Evolutionary conservation across 441 rosid species (phyloP).

Genomic region (Erodium moschatum): DNA sequence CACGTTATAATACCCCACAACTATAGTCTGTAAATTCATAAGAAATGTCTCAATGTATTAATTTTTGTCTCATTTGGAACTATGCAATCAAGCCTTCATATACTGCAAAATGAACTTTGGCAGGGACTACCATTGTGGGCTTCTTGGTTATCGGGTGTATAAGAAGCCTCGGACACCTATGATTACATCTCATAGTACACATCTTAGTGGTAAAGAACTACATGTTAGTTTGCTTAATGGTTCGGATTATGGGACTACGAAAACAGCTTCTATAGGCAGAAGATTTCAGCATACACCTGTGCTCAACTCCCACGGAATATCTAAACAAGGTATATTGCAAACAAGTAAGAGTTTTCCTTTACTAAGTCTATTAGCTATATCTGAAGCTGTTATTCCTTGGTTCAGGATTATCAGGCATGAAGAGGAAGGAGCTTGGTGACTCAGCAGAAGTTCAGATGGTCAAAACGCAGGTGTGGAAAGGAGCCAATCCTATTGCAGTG

Average conservation of each 20-base stretch:
- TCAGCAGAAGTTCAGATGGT: conserved; percentile 27
- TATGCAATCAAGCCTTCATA: not conserved
- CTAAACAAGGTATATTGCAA: conserved; percentile 25
- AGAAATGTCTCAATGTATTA: not conserved
- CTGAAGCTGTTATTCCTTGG: conserved; percentile 16
- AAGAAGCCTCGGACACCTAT: conserved; percentile 38
- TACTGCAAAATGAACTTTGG: conserved; percentile 21
- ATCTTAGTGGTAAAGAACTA: conserved; percentile 24
- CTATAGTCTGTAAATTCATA: not conserved
- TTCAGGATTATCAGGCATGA: conserved; percentile 30
- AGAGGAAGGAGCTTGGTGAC: conserved; percentile 54
- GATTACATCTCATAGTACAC: conserved; percentile 21
- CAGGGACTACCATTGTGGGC: conserved; percentile 74
- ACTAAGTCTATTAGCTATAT: conserved; percentile 5
- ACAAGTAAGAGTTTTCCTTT: conserved; percentile 1
- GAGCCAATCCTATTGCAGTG: conserved; percentile 20
- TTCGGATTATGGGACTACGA: conserved; percentile 23
- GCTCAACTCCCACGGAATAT: not conserved
- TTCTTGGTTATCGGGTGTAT: conserved; percentile 61
- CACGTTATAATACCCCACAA: not conserved
- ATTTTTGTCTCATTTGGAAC: not conserved
- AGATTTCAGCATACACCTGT: conserved; percentile 15
- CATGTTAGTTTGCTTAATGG: conserved; percentile 27
- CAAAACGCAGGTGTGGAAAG: conserved; percentile 28
- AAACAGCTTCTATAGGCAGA: conserved; percentile 32